phyloP scores from a whole-genome alignment of 2,329 filamentous ascomycete species.

The Verticillium nubilum region DNA sequence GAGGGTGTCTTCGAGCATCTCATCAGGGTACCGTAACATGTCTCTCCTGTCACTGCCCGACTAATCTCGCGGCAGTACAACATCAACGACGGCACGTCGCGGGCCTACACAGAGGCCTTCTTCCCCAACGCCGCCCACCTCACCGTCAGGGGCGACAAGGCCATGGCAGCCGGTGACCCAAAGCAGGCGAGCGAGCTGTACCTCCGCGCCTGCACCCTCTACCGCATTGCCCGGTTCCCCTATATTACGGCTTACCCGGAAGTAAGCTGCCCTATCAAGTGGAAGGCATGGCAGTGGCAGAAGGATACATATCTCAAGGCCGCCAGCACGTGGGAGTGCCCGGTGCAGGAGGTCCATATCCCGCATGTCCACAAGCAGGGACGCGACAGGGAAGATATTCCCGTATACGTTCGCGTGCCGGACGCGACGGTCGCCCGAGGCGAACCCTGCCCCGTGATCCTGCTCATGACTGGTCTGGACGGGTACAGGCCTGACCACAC shows the following conservation, averaged over 20 bases:
- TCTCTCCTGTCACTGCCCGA: no score
- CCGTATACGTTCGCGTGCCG: slow-evolving; percentile 61
- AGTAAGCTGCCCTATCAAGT: slow-evolving; percentile 41
- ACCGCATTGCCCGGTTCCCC: slow-evolving; percentile 69
- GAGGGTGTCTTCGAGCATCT: slow-evolving; percentile 61
- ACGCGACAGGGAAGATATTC: slow-evolving; percentile 50
- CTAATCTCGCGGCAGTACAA: slow-evolving; percentile 30
- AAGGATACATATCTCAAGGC: slow-evolving; percentile 60
- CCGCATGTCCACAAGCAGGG: slow-evolving; percentile 47
- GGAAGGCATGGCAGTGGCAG: slow-evolving; percentile 59
- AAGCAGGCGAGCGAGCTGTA: slow-evolving; percentile 56
- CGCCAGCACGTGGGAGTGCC: slow-evolving; percentile 44
- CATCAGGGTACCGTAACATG: slow-evolving; percentile 36
- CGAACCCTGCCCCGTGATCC: slow-evolving; percentile 34
- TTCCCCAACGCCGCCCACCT: slow-evolving; percentile 57
- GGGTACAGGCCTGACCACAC: slow-evolving; percentile 61
- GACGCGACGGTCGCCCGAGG: slow-evolving; percentile 26
- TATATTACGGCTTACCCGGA: slow-evolving; percentile 37
- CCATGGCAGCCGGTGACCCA: slow-evolving; percentile 39
- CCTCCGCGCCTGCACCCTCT: slow-evolving; percentile 66
- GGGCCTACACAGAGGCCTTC: slow-evolving; percentile 59
- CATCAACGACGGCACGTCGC: slow-evolving; percentile 60
- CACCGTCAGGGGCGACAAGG: slow-evolving; percentile 43
- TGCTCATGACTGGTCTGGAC: slow-evolving; percentile 58
- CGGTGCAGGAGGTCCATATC: slow-evolving; percentile 56